Evolutionary conservation across 208 protist genomes (phyloP).

Genomic region (Trypanosoma cruzi): DNA sequence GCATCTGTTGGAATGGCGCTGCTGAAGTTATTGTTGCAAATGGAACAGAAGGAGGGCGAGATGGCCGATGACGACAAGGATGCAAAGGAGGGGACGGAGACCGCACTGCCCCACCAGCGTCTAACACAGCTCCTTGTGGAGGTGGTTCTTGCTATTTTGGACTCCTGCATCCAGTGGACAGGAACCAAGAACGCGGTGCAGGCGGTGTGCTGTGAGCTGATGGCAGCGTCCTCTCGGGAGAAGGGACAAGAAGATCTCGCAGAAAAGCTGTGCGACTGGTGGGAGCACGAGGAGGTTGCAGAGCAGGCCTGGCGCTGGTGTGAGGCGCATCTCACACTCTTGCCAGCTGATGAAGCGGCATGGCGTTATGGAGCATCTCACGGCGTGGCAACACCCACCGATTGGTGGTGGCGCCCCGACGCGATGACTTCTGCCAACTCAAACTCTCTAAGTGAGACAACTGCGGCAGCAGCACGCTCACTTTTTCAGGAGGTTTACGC

Average conservation of each 20-base stretch:
- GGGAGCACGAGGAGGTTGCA: constrained; percentile 7
- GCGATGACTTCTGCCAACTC: background rate
- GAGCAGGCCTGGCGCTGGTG: constrained; percentile 30
- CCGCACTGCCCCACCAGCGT: background rate
- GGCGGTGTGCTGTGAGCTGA: background rate
- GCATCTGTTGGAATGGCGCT: constrained; percentile 6
- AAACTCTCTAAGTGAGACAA: background rate
- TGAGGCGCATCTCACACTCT: constrained; percentile 29
- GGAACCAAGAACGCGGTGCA: background rate
- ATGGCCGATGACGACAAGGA: background rate
- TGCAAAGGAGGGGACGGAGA: background rate
- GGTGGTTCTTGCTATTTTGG: constrained; percentile 9
- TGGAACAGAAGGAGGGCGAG: background rate
- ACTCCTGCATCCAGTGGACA: constrained; percentile 3
- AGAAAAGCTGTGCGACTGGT: constrained; percentile 6
- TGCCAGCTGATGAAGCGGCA: constrained; percentile 8
- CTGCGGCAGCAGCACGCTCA: background rate
- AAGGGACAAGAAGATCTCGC: background rate
- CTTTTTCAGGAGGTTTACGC: constrained; percentile 9
- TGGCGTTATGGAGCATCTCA: background rate
- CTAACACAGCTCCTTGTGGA: constrained; percentile 6
- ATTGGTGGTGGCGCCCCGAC: constrained; percentile 32
- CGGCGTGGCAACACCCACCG: background rate
- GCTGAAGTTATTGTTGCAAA: constrained; percentile 1
- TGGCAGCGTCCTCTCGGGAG: background rate